These are phyloP conservation scores for Mycena kentingensis DNA, from an alignment of 768 basidiomycete genomes.

Conservation along the genomic window DNA sequence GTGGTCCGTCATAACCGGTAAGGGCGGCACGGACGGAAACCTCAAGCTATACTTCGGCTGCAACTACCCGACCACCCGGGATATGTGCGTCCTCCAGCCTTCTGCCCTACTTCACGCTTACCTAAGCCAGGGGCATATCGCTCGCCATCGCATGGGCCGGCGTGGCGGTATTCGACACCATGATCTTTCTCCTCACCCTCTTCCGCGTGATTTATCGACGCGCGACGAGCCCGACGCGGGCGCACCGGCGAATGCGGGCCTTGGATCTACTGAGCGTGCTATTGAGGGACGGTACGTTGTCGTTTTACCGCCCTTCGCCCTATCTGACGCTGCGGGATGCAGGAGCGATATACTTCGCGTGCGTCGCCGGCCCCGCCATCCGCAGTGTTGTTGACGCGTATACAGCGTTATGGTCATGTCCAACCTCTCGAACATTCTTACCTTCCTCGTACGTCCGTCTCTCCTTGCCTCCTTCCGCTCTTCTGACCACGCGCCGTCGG, in stretches of 20 bases:
- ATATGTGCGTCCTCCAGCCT: neutral
- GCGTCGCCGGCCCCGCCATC: neutral
- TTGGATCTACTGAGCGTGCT: constrained; percentile 1
- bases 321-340: neutral
- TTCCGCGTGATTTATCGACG: constrained; percentile 4
- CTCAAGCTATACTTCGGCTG: neutral
- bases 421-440: constrained; percentile 14
- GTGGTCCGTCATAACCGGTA: constrained; percentile 13
- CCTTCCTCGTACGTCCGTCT: constrained; percentile 5
- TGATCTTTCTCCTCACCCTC: constrained; percentile 16
- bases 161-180: constrained; percentile 9
- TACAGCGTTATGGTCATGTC: constrained; percentile 9
- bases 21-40: neutral
- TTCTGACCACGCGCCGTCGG: neutral
- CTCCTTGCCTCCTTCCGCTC: neutral
- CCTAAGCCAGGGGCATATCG: neutral
- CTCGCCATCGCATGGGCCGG: constrained; percentile 1
- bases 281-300: constrained; percentile 14
- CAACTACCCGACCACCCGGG: neutral
- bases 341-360: constrained; percentile 19
- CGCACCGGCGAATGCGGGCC: neutral
- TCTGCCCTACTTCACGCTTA: neutral
- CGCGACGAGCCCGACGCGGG: neutral
- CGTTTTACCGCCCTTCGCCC: neutral
- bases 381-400: neutral